Evolutionary conservation across 1,139 yeast genomes (phyloP), one percentile per base, ranked within the genome.

Genomic region (Suhomyces taliae): DNA sequence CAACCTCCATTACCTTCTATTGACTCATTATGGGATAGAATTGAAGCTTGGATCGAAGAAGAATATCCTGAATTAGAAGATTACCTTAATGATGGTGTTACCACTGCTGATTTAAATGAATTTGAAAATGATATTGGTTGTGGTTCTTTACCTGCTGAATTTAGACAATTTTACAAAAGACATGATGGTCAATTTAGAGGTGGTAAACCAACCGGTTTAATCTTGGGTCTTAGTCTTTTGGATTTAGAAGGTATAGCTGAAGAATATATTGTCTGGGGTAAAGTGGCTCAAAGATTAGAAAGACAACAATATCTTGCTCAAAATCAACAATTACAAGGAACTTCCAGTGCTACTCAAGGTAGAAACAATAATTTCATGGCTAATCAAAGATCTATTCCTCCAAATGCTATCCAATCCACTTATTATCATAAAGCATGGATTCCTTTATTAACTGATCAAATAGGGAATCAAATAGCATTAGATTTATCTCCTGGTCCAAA

Each of bases 151-250:
- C 95, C 96, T 2, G 69, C 77, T 4, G 95, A 87, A 55, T 85
- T 88, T 43, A 81, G 93, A 57, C 93, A 85, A 60, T 83, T 87
- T 49, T 84, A 79, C 64, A 81, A 81, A 63, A 72, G 83, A 49
- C 93, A 87, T 62, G 96, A 88, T 62, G 96, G 96, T 49, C 95
- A 88, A 67, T 83, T 86, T 53, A 69, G 82, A 40, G 87, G 89
- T 42, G 91, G 91, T 14, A 77, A 78, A 56, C 90, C 90, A 19
- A 79, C 87, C 2, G 96, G 96, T 4, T 71, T 87, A 45, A 65
- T 88, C 41, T 83, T 84, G 74, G 91, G 95, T 24, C 72, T 85
- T 59, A 80, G 83, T 5, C 72, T 87, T 43, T 70, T 88, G 57
- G 93, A 87, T 62, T 70, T 87, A 50, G 95, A 87, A 62, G 74